Base-by-base conservation (phyloP, 352 stramenopile species). In the Peronospora tabacina region DNA sequence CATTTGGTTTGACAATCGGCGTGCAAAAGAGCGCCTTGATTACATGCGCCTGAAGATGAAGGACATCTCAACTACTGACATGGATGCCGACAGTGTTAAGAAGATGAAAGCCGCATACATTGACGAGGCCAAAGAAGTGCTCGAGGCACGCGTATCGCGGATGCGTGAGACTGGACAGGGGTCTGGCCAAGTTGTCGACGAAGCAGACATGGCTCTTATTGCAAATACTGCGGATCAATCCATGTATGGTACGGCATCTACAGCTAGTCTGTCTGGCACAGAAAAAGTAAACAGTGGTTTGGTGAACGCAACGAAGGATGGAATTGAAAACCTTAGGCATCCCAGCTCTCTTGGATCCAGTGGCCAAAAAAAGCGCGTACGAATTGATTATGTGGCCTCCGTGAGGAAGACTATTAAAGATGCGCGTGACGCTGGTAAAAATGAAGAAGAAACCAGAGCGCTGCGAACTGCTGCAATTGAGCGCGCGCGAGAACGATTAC, bases 41-140 rank as follows among this genome's bases (percentile, higher is more conserved):
- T 93, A 93, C 63, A 93, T 93, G 82, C 79, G 82, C 28, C 42
- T 93, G 33, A 90, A 93, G 64, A 93, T 93, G 82, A 93, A 93
- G 52, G 75, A 90, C 24, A 82, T 90, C 45, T 88, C 81, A 24
- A 90, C 77, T 7, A 72, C 79, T 4, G 75, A 86, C 17, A 87
- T 93, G 73, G 82, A 93, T 45, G 73, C 70, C 0, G 82, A 93
- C 19, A 84, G 73, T 51, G 72, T 93, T 22, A 93, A 93, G 61
- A 80, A 82, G 47, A 90, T 93, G 76, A 90, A 90, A 58, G 77
- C 82, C 5, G 80, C 75, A 36, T 93, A 90, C 48, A 93, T 93
- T 52, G 82, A 93, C 40, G 82, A 93, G 61, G 79, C 82, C 2
- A 93, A 93, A 52, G 82, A 93, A 56, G 82, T 93, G 22, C 72